Evolutionary conservation across 805 yeast species (phyloP).

Genomic region (Wickerhamia fluorescens): DNA sequence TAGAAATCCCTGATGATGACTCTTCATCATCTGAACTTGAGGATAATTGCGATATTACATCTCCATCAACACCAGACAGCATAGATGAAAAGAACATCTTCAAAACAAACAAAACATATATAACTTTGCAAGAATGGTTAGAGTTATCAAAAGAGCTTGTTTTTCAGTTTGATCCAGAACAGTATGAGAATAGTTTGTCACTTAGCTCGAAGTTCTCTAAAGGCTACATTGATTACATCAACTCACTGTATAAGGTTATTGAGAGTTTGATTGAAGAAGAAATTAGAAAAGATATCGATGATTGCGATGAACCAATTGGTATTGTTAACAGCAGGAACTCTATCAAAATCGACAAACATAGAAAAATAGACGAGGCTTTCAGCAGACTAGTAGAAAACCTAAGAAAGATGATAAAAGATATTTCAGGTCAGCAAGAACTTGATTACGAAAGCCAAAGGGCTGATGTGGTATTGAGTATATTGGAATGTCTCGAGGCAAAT

Average conservation of each 20-base stretch:
- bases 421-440: constrained; percentile 16
- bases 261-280: too few species aligned
- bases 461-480: constrained; percentile 36
- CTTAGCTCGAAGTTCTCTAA: constrained; percentile 27
- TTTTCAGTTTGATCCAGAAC: constrained; percentile 36
- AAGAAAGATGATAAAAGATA: constrained; percentile 18
- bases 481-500: constrained; percentile 53
- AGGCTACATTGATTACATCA: constrained; percentile 41
- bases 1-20: constrained; percentile 35
- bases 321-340: too few species aligned
- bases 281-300: background rate
- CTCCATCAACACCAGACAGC: constrained; percentile 3
- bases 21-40: constrained; percentile 13
- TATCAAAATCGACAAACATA: too few species aligned
- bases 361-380: constrained; percentile 19
- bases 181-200: constrained; percentile 30
- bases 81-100: constrained; percentile 2
- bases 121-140: constrained; percentile 44
- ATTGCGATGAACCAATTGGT: background rate
- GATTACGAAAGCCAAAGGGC: constrained; percentile 19
- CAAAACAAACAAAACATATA: constrained; percentile 15
- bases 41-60: constrained; percentile 9
- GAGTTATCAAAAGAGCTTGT: constrained; percentile 24
- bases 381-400: constrained; percentile 22
- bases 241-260: constrained; percentile 44